A percentile compares a stretch with the other conserved stretches of the same genome.
These are phyloP conservation scores for Rhizoclosmatium sp. DNA, from an alignment of 192 early-diverging fungal species.

Conservation along the genomic window DNA sequence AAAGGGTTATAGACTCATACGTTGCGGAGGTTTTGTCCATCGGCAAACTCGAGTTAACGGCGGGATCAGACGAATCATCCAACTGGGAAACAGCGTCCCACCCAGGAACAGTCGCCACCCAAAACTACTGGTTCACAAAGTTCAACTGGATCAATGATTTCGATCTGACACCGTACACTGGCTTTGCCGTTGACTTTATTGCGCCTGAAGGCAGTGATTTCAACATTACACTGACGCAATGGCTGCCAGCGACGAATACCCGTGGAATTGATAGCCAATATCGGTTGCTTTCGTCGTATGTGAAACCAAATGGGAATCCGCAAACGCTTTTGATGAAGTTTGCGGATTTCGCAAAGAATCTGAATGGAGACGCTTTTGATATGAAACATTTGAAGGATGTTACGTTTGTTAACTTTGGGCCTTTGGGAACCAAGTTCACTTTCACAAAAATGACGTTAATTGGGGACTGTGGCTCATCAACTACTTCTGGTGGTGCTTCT, in stretches of 20 bases:
- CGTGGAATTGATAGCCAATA: conserved; percentile 32
- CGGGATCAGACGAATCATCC: not conserved
- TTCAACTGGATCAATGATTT: conserved; percentile 38
- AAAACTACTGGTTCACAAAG: conserved; percentile 28
- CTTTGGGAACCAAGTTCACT: conserved; percentile 10
- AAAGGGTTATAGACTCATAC: not conserved
- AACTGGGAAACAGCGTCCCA: not conserved
- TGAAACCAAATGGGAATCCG: conserved; percentile 29
- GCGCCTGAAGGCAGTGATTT: conserved; percentile 27
- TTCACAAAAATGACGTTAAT: conserved; percentile 25
- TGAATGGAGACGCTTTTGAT: conserved; percentile 37
- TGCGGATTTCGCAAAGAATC: conserved; percentile 35
- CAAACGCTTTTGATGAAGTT: conserved; percentile 17
- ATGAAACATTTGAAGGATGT: conserved; percentile 40
- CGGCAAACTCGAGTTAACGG: not conserved
- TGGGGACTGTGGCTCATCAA: conserved; percentile 21
- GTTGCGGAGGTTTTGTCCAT: conserved; percentile 6
- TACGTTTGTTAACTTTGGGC: conserved; percentile 40
- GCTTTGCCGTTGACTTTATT: conserved; percentile 19
- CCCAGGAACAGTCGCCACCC: conserved; percentile 6
- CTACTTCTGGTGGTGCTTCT: not conserved
- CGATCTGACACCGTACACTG: conserved; percentile 28
- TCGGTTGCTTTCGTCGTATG: conserved; percentile 21
- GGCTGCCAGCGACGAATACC: not conserved
- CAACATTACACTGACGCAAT: conserved; percentile 37